Base-by-base conservation (phyloP, 495 filamentous ascomycete species). In the Neurospora sp. region DNA sequence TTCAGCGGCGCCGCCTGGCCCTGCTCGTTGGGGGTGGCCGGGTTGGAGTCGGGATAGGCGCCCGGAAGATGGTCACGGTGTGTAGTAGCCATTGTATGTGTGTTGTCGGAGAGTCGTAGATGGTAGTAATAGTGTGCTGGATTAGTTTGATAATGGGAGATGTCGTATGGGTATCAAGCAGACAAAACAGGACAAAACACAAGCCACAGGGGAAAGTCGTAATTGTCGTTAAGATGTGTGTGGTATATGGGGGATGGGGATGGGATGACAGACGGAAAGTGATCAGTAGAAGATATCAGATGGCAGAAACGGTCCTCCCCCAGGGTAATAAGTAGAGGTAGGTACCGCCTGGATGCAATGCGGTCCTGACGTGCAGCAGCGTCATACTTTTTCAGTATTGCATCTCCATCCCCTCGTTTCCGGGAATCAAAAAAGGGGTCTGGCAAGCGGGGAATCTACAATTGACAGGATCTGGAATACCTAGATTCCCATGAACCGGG, bases 341-440 rank as follows among this genome's bases (percentile, higher is more conserved):
- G 31, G 53, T 66, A 35, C 53, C 53, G 53, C 1, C 27, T 3
- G 22, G 6, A 8, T 66, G 53, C 27, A 14, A 42, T 35, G 40
- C 42, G 20, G 41, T 71, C 40, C 41, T 71, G 70, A 53, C 70
- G 70, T 71, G 70, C 42, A 71, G 70, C 42, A 37, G 70, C 70
- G 48, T 38, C 35, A 40, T 72, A 68, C 70, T 20, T 61, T 0
- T n/a, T 0, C 44, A 48, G n/a, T 20, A 20, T 48, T 48, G 4
- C 11, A 59, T 12, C 12, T 31, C 48, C 48, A 59, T 59, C 11
- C 48, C 11, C 12, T 8, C 12, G 22, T 59, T 31, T 61, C 48
- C 14, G 5, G 48, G 48, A 61, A 61, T 9, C 11, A 8, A 31
- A 31, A 31, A 61, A 31, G 20, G 48, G 22, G 22, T 53, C 46